Percentiles rank a stretch among this genome's conserved stretches.
Evolutionary conservation across 495 filamentous ascomycete species (phyloP).

Genomic region (Aspergillus affinis): DNA sequence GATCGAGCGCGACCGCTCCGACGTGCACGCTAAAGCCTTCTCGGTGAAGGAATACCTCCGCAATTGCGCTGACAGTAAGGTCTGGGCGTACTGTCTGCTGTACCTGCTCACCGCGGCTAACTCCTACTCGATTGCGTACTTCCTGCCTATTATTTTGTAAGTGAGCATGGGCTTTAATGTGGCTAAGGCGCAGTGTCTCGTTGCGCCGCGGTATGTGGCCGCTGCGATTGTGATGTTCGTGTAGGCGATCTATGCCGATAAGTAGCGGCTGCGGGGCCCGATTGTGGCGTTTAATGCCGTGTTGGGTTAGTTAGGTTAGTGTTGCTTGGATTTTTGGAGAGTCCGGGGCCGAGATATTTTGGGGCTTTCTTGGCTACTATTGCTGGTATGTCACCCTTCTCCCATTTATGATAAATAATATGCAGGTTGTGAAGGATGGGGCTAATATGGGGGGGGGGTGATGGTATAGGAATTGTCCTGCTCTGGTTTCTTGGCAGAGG

Average conservation of each 20-base stretch:
- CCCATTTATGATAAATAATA: too few species aligned
- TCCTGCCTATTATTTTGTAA: conserved; percentile 62
- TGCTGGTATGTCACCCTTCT: not conserved
- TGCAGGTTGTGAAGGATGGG: too few species aligned
- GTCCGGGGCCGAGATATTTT: not conserved
- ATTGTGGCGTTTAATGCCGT: conserved; percentile 49
- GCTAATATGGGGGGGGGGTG: too few species aligned
- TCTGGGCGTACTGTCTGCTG: conserved; percentile 52
- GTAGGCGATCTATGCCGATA: conserved; percentile 31
- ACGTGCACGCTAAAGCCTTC: conserved; percentile 45
- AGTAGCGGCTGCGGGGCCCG: conserved; percentile 49
- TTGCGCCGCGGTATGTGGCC: conserved; percentile 57
- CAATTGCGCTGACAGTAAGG: conserved; percentile 46
- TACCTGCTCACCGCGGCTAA: conserved; percentile 50
- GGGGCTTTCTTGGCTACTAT: conserved; percentile 13
- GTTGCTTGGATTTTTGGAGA: not conserved
- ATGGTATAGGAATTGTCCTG: conserved; percentile 18
- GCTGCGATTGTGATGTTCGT: conserved; percentile 50
- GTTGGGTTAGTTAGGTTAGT: not conserved
- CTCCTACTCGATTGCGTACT: conserved; percentile 59
- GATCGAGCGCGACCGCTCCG: conserved; percentile 52
- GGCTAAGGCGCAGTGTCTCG: conserved; percentile 53
- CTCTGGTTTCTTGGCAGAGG: conserved; percentile 18
- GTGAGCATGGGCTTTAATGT: conserved; percentile 61
- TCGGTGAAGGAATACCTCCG: conserved; percentile 37